Conservation (phyloP, 169 alveolate species). For the Cryptosporidium ryanae region DNA sequence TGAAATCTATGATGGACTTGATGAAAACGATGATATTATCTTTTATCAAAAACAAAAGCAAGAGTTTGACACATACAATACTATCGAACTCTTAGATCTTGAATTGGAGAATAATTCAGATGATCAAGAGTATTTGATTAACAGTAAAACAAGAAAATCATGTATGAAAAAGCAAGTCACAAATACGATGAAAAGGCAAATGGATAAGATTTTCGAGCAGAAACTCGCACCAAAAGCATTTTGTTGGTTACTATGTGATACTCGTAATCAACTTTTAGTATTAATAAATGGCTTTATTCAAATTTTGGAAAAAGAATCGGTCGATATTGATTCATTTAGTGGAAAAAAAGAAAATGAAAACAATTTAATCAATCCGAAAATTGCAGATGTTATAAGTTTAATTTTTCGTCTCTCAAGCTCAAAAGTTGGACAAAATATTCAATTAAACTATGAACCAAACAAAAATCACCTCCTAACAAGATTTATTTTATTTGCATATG, state of each 20-base stretch:
- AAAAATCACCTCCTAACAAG: constrained; percentile 13
- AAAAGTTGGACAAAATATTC: constrained; percentile 59
- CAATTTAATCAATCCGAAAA: not conserved
- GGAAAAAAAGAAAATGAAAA: not conserved
- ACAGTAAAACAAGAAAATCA: not conserved
- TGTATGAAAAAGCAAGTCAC: not conserved
- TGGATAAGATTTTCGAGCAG: constrained; percentile 67
- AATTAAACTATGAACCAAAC: not conserved
- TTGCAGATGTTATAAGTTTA: constrained; percentile 43
- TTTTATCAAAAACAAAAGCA: constrained; percentile 1
- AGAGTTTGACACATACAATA: constrained; percentile 22
- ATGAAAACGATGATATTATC: constrained; percentile 19
- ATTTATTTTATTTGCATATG: constrained; percentile 58
- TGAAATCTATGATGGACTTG: constrained; percentile 63
- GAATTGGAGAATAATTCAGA: constrained; percentile 1
- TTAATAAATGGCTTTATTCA: constrained; percentile 48
- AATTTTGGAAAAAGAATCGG: constrained; percentile 12
- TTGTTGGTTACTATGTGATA: constrained; percentile 69
- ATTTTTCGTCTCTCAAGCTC: constrained; percentile 48
- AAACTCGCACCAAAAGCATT: constrained; percentile 60
- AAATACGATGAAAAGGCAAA: constrained; percentile 6
- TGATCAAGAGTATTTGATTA: constrained; percentile 33
- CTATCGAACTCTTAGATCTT: not conserved
- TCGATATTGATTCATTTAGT: not conserved
- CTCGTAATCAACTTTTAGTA: constrained; percentile 36